Evolutionary conservation across 2,329 filamentous ascomycete genomes (phyloP), one percentile per base, ranked within the genome.

Genomic region (Phaeoacremonium minimum): DNA sequence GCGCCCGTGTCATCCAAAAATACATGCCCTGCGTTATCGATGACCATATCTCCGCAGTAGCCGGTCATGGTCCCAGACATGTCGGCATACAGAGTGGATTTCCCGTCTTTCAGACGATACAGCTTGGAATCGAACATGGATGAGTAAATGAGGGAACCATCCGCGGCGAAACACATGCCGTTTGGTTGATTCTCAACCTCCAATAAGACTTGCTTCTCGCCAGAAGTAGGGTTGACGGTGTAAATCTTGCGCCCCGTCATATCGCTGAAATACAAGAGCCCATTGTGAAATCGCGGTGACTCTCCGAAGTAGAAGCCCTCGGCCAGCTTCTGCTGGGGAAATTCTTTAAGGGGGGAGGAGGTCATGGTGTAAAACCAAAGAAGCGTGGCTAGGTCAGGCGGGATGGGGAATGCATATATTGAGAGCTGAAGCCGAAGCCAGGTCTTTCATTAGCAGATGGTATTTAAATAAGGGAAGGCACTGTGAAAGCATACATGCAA

Each of bases 61-160:
- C 32, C 32, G 14, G 32, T 34, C 32, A 34, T 34, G 19, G 26
- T 16, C 17, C 11, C 12, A 13, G 32, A 34, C 32, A 34, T 34
- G 15, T 34, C 32, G 13, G 32, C 8, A 19, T 34, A 34, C 17
- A 34, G 32, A 8, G 32, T 7, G n/a, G 15, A 14, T 14, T 34
- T 12, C 12, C 32, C 32, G 17, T 20, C 32, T 14, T 20, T 34
- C 14, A 8, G 6, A 9, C 32, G 32, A 16, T 34, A 34, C 13
- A 34, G 32, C 32, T 34, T 34, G 15, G 32, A 17, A 5, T 34
- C 32, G 16, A 34, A 34, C 32, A 34, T 34, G 32, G 32, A 34
- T 11, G 32, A 34, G 19, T 34, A 34, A 19, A 34, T 34, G n/a
- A 34, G 32, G 17, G 32, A 17, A 3, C 32, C 32, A 19, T 34